Conservation (phyloP, 495 filamentous ascomycete species). For the Podospora bellae-mahoneyi region DNA sequence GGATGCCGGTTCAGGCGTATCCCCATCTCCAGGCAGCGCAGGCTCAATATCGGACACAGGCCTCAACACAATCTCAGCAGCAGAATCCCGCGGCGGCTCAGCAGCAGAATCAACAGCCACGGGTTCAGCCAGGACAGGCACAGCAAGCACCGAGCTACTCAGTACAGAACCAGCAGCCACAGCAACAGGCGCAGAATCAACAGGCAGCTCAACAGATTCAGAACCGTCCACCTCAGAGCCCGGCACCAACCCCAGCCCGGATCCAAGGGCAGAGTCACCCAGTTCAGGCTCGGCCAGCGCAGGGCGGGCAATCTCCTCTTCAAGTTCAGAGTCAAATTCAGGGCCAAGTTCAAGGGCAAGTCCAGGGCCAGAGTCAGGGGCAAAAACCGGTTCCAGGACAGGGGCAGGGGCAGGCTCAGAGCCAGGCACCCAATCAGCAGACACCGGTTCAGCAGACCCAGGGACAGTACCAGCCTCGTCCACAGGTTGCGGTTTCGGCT, state of each 20-base stretch:
- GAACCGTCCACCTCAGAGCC: neutral
- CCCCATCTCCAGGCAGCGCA: neutral
- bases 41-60: neutral
- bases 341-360: neutral
- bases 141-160: too few species aligned
- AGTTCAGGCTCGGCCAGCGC: neutral
- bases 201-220: neutral
- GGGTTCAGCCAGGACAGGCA: neutral
- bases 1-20: conserved; percentile 1
- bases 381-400: neutral
- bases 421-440: neutral
- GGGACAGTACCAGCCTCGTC: neutral
- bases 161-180: neutral
- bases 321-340: neutral
- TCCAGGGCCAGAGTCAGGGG: neutral
- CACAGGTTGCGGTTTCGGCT: neutral
- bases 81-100: neutral
- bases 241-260: neutral
- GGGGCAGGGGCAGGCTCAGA: neutral
- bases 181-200: neutral
- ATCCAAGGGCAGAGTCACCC: neutral
- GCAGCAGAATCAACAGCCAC: neutral
- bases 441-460: neutral
- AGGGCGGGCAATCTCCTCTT: neutral
- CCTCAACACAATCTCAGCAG: neutral